Base-by-base conservation (phyloP, 1,284 basidiomycete genomes). In the Amylostereum chailletii region DNA sequence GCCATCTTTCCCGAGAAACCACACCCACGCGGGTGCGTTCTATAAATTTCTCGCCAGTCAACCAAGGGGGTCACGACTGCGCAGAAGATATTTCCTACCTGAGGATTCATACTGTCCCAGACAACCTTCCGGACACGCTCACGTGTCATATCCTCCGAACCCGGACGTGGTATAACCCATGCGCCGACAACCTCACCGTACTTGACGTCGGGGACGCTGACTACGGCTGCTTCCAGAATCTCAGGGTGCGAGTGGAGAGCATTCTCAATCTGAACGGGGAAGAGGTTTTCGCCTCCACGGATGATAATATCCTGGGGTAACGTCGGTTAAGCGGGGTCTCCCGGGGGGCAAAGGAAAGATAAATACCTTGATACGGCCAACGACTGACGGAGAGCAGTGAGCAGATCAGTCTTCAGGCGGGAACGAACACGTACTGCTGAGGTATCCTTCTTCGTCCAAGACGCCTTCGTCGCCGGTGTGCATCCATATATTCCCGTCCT, bases 211-310 rank as follows among this genome's bases (percentile, higher is more conserved):
- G 86, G 86, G 31, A 93, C 86, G 1, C 88, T 69, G 3, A 92
- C 75, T 3, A 75, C 84, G 3, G 88, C 86, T 0, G 81, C 86
- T 62, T 91, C 88, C 40, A 77, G 71, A 40, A 94, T 79, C 27
- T 68, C 72, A 0, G 72, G 72, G 54, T 86, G 76, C 6, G 72
- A 68, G 2, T 80, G 82, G 44, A 93, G 64, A 7, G 73, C 79
- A 57, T 91, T 89, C 67, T 93, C 90, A 47, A 94, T 91, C 57
- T 86, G 84, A 32, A 90, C 83, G 0, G 90, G 90, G 65, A 89
- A 91, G 30, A 93, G 70, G 59, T 90, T 93, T 81, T 92, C 88
- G 57, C 90, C 90, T 30, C 90, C 90, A 19, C 90, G 83, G 55
- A 93, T 93, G 61, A 94, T 90, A 46, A 93, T 77, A 62, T 93